phyloP scores from a whole-genome alignment of 305 asterid species.

The Fraxinus velutina region DNA sequence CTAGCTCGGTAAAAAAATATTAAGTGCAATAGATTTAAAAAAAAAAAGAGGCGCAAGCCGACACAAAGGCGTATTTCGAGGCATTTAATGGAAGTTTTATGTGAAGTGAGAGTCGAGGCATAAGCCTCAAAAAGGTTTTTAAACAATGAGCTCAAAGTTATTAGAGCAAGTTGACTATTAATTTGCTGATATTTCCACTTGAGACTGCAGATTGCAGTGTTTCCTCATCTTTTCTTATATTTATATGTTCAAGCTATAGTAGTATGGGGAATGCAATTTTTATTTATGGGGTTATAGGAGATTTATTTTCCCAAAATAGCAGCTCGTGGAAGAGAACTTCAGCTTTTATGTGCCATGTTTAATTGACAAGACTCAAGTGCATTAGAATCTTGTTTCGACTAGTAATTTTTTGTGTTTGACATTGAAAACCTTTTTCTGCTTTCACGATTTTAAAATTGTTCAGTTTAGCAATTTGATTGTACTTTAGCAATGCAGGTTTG shows the following conservation, averaged over 20 bases:
- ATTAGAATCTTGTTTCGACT: neutral
- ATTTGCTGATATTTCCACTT: neutral
- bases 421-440: neutral
- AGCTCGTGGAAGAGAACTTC: conserved; percentile 5
- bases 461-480: conserved; percentile 39
- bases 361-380: conserved; percentile 1
- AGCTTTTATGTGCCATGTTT: neutral
- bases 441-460: conserved; percentile 9
- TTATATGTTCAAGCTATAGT: neutral
- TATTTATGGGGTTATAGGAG: neutral
- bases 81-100: neutral
- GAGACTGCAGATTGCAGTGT: conserved; percentile 8
- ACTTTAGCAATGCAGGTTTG: conserved; percentile 90
- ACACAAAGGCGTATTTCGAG: neutral
- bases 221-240: neutral
- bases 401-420: neutral
- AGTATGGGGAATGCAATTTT: neutral
- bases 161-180: neutral
- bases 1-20: neutral
- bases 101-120: neutral
- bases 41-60: neutral
- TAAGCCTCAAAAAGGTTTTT: neutral
- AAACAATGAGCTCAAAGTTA: neutral
- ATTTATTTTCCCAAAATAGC: neutral
- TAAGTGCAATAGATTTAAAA: neutral